Base-by-base conservation (phyloP, 169 alveolate genomes). In the Eimeria acervulina region DNA sequence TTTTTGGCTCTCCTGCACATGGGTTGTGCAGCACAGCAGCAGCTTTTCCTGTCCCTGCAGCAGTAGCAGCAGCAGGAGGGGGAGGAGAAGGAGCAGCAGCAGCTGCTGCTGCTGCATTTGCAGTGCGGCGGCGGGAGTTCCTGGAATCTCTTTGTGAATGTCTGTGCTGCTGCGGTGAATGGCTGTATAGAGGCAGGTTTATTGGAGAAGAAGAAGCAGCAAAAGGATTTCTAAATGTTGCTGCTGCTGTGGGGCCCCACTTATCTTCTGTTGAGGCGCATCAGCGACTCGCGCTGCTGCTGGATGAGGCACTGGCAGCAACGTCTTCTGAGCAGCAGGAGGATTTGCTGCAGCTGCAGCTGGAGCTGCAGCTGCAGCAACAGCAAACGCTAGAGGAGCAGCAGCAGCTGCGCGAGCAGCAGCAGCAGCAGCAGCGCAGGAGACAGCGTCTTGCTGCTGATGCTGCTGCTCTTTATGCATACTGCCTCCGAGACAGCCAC, bases 151-250 rank as follows among this genome's bases (percentile, higher is more conserved):
- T 78, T 28, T 78, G 88, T 28, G 59, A 78, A 44, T 78, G 85
- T 40, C 87, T 89, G 19, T 89, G 95, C 40, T 89, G 85, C 70
- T 89, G 95, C 68, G 95, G 95, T 36, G 95, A 89, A 52, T 89
- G 95, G 95, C 87, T 61, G 74, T 51, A 61, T 72, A 33, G 74
- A 8, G 59, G 88, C 61, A 8, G 88, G 8, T 78, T 38, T 44
- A 78, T 78, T 13, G 21, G 61, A 23, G 88, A 78, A 8, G 59
- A 31, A 1, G 88, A 33, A 40, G 88, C 88, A 44, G 33, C 31
- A 17, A 78, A 78, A 40, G 63, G 88, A 17, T 78, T 38, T 44
- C n/a, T 78, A 23, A 10, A 36, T 7, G 33, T 78, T 33, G 88
- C 88, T 26, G 59, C 26, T 33, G 88, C 88, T 21, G 88, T 78